Percentiles rank a stretch among this genome's conserved stretches.
Evolutionary conservation across 768 basidiomycete species (phyloP).

Genomic region (Pluteus cervinus): DNA sequence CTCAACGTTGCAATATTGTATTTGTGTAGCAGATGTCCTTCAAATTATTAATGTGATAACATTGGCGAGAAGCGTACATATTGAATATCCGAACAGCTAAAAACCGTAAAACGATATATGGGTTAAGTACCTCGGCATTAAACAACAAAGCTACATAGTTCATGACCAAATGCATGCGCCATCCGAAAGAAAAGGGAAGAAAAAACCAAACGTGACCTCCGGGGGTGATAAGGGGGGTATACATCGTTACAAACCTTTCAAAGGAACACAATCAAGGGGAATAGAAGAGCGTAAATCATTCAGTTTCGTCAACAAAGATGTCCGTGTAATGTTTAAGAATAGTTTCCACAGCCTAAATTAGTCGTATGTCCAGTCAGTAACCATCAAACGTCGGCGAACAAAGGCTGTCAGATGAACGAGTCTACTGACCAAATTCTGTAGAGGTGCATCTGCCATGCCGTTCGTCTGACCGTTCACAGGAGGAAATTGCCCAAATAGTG

Average conservation of each 20-base stretch:
- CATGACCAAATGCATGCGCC: no score
- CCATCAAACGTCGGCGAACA: slow-evolving; percentile 7
- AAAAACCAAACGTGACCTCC: no score
- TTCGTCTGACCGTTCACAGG: slow-evolving; percentile 42
- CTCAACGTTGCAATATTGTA: no score
- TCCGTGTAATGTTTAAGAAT: slow-evolving; percentile 92
- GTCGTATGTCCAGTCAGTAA: slow-evolving; percentile 10
- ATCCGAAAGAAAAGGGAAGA: no score
- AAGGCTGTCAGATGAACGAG: background rate
- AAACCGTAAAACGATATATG: no score
- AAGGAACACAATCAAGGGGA: slow-evolving; percentile 5
- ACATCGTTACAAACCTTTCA: slow-evolving; percentile 1
- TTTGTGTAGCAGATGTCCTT: no score
- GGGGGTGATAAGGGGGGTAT: background rate
- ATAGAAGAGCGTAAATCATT: slow-evolving; percentile 22
- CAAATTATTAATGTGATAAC: no score
- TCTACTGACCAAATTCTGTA: slow-evolving; percentile 59
- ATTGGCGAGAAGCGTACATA: no score
- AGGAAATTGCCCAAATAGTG: slow-evolving; percentile 76
- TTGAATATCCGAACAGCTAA: no score
- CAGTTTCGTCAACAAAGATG: slow-evolving; percentile 92
- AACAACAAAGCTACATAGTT: no score
- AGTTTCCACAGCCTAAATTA: slow-evolving; percentile 81
- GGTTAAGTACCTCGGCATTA: no score
- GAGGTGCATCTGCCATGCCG: slow-evolving; percentile 62